Base-by-base conservation (phyloP, 2,329 filamentous ascomycete genomes). In the Esteya vermicola region DNA sequence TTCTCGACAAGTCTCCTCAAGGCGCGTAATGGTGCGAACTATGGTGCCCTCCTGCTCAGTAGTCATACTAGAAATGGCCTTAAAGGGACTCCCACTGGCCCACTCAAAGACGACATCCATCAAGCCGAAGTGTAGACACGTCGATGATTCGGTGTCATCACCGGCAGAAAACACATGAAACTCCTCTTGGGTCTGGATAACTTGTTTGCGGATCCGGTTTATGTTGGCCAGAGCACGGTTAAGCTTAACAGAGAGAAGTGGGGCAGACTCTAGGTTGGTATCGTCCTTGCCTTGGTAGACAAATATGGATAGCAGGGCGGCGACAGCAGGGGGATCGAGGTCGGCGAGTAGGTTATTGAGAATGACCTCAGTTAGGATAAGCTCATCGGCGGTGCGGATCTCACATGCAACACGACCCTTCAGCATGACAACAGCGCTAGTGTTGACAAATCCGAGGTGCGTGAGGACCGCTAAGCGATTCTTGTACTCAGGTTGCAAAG, bases 351-450 rank as follows among this genome's bases (percentile, higher is more conserved):
- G 85, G 52, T 98, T 98, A 60, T 98, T 91, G 16, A 98, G 77
- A 36, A 98, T 86, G 6, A 96, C 73, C 57, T 98, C 91, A 0
- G 91, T 98, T 16, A 98, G 73, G 1, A 98, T 89, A 1, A 98
- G 72, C 59, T 98, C 91, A 55, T 96, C 89, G 16, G 88, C 88
- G 0, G 89, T 95, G 60, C 96, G 91, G 44, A 98, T 89, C 60
- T 98, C 91, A 62, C 91, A 98, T 5, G 91, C 91, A 19, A 98
- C 91, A 59, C 96, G 96, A 59, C 91, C 91, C 62, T 98, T 98
- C 47, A 98, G 73, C 61, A 93, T 84, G 30, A 98, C 93, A 19
- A 89, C 79, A 5, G 79, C 80, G 33, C 81, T 77, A 4, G 82
- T 78, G 52, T 98, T 91, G 49, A 98, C 82, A 57, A 98, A 98